These are phyloP conservation scores for Rubroboletus satanas DNA, from an alignment of 768 basidiomycete genomes.

Conservation along the genomic window DNA sequence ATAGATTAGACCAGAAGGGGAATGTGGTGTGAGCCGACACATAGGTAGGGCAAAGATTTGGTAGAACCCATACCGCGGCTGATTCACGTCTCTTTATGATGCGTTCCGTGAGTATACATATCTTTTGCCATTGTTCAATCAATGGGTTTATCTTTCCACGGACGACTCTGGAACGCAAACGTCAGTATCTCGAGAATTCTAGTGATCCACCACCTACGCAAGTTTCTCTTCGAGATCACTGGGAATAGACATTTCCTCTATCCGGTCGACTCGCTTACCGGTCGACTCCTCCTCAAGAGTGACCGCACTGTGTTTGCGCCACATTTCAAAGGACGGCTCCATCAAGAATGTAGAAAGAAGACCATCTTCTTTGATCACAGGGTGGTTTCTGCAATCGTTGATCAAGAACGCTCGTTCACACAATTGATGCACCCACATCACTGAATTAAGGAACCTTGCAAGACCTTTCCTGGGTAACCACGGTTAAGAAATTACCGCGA, in stretches of 20 bases:
- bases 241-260: conserved; percentile 91
- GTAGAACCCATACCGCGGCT: conserved; percentile 75
- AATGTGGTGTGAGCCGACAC: conserved; percentile 70
- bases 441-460: conserved; percentile 71
- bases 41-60: conserved; percentile 59
- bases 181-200: not conserved
- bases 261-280: conserved; percentile 70
- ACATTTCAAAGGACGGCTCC: conserved; percentile 79
- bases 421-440: conserved; percentile 50
- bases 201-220: conserved; percentile 41
- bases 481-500: not conserved
- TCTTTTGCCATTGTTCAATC: conserved; percentile 89
- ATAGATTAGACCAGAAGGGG: conserved; percentile 41
- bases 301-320: conserved; percentile 76
- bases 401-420: not conserved
- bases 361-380: conserved; percentile 84
- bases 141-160: conserved; percentile 69
- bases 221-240: conserved; percentile 91
- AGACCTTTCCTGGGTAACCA: conserved; percentile 64
- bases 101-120: conserved; percentile 83
- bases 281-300: conserved; percentile 86
- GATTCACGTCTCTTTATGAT: conserved; percentile 88
- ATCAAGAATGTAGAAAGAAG: conserved; percentile 77
- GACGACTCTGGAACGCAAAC: conserved; percentile 52
- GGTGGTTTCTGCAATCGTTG: conserved; percentile 71